Base-by-base conservation (phyloP, 192 early-diverging fungal species). In the Phlyctochytrium arcticum region DNA sequence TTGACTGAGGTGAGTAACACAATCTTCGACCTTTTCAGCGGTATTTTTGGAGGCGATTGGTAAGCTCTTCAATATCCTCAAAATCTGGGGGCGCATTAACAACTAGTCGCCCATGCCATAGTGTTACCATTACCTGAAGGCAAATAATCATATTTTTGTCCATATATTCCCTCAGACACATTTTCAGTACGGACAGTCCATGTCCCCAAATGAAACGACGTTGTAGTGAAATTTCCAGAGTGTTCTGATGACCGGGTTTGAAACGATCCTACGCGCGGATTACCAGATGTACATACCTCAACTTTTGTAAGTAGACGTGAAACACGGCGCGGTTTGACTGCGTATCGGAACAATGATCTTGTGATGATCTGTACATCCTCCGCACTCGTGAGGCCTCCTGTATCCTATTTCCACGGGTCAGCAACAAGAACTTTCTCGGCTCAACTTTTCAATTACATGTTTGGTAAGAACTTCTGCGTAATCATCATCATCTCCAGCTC, bases 21-120 rank as follows among this genome's bases (percentile, higher is more conserved):
- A 71, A 8, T 85, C 88, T 58, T 91, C 88, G 55, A 97, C 73
- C 8, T 86, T 76, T 31, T 79, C 86, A 39, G 92, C 93, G 31
- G 86, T 78, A 70, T 98, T 94, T 30, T 86, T 72, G 6, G 90
- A 87, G 6, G 88, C 67, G 9, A 94, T 81, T 8, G 95, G 95
- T 48, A 98, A 79, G 23, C 77, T 79, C 3, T 84, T 80, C 33
- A 98, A 67, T 10, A 93, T 85, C 23, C 51, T 62, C 36, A 85
- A 35, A 21, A 72, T 65, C 69, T 79, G 33, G 48, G 12, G n/a
- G n/a, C n/a, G n/a, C n/a, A n/a, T n/a, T n/a, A n/a, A 31, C 27
- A 0, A 44, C 12, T 12, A 44, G 2, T n/a, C 12, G 39, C 39
- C 39, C 21, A 44, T 44, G 8, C 21, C 12, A 19, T 44, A 44